A percentile compares a stretch with the other conserved stretches of the same genome.
Evolutionary conservation across 345 rosid species (phyloP).

Genomic region (Aquilaria sinensis): DNA sequence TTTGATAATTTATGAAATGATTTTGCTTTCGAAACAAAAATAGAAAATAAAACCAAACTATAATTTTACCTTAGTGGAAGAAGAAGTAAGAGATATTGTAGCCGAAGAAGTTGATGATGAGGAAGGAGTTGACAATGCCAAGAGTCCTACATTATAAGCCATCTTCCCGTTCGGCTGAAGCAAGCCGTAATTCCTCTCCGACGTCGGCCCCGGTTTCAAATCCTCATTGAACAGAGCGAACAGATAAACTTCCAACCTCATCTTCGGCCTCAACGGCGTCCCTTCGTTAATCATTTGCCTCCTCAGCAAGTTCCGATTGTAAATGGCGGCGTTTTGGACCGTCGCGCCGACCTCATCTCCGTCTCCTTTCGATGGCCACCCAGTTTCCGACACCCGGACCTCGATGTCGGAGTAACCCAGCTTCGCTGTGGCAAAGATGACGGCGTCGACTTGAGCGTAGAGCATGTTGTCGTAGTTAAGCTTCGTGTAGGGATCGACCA

Average conservation of each 20-base stretch:
- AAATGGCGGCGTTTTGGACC: constrained; percentile 54
- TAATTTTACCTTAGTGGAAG: constrained; percentile 61
- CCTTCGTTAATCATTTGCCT: constrained; percentile 74
- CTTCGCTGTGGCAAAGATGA: constrained; percentile 56
- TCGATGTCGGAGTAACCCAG: constrained; percentile 67
- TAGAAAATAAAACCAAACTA: constrained; percentile 11
- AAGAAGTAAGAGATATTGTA: constrained; percentile 64
- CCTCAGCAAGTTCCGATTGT: constrained; percentile 60
- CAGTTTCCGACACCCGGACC: constrained; percentile 83
- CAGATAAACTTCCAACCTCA: constrained; percentile 65
- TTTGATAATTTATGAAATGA: background rate
- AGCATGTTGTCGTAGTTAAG: constrained; percentile 86
- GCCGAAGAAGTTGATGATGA: constrained; percentile 52
- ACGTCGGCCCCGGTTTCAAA: constrained; percentile 87
- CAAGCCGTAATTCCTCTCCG: constrained; percentile 89
- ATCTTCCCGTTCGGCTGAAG: constrained; percentile 79
- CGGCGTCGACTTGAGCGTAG: constrained; percentile 92
- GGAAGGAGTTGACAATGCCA: constrained; percentile 37
- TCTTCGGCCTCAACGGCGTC: constrained; percentile 67
- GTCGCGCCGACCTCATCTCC: constrained; percentile 67
- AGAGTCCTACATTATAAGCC: constrained; percentile 86
- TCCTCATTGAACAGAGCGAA: constrained; percentile 94
- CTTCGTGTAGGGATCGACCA: constrained; percentile 74
- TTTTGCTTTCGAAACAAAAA: background rate
- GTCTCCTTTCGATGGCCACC: constrained; percentile 98